Percentiles rank a stretch among this genome's conserved stretches.
These are phyloP conservation scores for Colletotrichum paranaense DNA, from an alignment of 2,329 filamentous ascomycete species.

Conservation along the genomic window DNA sequence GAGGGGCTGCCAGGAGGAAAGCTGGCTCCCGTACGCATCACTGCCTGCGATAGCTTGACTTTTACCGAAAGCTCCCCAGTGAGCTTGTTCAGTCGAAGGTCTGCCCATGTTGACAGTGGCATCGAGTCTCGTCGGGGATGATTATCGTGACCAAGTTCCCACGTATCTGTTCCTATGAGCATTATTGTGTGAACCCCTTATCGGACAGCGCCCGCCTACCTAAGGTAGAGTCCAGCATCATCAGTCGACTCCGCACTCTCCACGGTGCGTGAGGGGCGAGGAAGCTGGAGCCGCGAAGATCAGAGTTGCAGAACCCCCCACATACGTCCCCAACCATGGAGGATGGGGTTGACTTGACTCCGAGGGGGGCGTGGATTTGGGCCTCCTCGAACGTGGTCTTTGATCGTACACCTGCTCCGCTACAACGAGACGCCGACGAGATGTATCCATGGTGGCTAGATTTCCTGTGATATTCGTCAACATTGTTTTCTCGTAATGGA, in stretches of 20 bases:
- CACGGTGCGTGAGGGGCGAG: constrained; percentile 11
- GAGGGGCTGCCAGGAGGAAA: neutral
- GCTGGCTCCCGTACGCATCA: neutral
- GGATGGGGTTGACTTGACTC: constrained; percentile 12
- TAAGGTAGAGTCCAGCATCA: neutral
- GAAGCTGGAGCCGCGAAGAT: neutral
- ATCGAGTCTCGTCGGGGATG: neutral
- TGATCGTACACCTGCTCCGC: too few species aligned
- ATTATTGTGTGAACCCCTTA: neutral
- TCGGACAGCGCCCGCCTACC: neutral
- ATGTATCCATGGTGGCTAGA: neutral
- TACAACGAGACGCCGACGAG: neutral
- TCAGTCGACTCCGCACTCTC: constrained; percentile 20
- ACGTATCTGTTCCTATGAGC: neutral
- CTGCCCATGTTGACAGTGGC: neutral
- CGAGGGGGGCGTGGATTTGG: constrained; percentile 2
- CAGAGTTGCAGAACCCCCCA: constrained; percentile 22
- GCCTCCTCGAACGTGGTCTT: constrained; percentile 4
- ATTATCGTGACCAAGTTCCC: neutral
- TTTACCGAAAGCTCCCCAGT: neutral
- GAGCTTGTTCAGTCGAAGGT: neutral
- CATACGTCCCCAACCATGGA: constrained; percentile 14
- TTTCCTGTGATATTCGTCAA: neutral
- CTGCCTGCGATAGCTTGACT: neutral
- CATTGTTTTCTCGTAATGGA: neutral